Conservation (phyloP, 106 monocot species). For the Acorus gramineus region DNA sequence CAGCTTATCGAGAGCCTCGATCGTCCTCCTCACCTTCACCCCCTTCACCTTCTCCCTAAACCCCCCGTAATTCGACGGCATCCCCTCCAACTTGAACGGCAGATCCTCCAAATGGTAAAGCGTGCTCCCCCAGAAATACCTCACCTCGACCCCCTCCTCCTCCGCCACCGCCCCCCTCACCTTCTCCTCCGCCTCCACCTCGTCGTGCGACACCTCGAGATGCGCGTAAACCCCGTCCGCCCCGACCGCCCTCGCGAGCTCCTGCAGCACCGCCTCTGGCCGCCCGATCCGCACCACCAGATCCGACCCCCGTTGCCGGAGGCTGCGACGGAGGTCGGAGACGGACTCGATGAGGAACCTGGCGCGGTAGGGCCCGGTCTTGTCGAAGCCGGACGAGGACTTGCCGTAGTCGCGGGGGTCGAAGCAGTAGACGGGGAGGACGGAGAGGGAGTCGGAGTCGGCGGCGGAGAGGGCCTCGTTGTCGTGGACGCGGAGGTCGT, state of each 20-base stretch:
- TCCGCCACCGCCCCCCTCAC: slow-evolving; percentile 64
- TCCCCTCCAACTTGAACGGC: slow-evolving; percentile 67
- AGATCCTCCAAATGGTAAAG: slow-evolving; percentile 91
- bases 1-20: slow-evolving; percentile 62
- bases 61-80: slow-evolving; percentile 91
- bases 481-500: slow-evolving; percentile 92
- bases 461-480: slow-evolving; percentile 72
- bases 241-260: slow-evolving; percentile 62
- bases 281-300: slow-evolving; percentile 76
- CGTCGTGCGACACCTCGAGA: slow-evolving; percentile 69
- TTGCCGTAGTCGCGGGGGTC: slow-evolving; percentile 85
- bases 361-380: slow-evolving; percentile 86
- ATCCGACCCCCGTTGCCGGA: slow-evolving; percentile 67
- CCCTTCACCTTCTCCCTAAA: slow-evolving; percentile 75
- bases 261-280: slow-evolving; percentile 61
- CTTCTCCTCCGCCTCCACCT: slow-evolving; percentile 68
- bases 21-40: slow-evolving; percentile 53
- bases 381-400: slow-evolving; percentile 83
- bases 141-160: slow-evolving; percentile 86
- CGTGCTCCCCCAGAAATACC: slow-evolving; percentile 98
- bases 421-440: slow-evolving; percentile 86
- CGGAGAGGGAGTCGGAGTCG: slow-evolving; percentile 52
- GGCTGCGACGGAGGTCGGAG: slow-evolving; percentile 50
- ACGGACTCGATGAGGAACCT: slow-evolving; percentile 73
- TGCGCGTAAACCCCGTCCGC: slow-evolving; percentile 85